Percentiles rank a stretch among this genome's conserved stretches.
Evolutionary conservation across 805 yeast species (phyloP).

Genomic region (Barnettozyma pratensis): DNA sequence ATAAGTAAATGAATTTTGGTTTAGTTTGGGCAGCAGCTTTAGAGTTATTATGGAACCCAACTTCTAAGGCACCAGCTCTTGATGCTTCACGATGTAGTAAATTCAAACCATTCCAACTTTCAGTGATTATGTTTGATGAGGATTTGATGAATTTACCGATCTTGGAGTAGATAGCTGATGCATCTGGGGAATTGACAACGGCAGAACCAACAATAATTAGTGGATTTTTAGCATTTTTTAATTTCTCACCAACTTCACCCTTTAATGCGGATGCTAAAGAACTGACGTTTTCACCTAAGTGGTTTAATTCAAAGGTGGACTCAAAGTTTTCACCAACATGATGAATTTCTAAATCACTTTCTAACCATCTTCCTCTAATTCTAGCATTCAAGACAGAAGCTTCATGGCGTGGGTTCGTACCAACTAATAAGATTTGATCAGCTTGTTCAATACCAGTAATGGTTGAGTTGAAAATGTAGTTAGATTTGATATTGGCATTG

Average conservation of each 20-base stretch:
- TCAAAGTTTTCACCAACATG: slow-evolving; percentile 75
- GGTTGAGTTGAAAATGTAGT: slow-evolving; percentile 75
- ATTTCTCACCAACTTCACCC: slow-evolving; percentile 66
- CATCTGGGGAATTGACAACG: slow-evolving; percentile 62
- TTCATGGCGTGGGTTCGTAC: slow-evolving; percentile 86
- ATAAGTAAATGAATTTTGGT: slow-evolving; percentile 73
- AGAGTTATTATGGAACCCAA: slow-evolving; percentile 57
- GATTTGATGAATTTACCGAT: slow-evolving; percentile 59
- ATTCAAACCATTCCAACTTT: slow-evolving; percentile 79
- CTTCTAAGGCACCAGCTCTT: slow-evolving; percentile 81
- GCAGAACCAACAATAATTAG: slow-evolving; percentile 79
- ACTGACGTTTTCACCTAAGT: slow-evolving; percentile 56
- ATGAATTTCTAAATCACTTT: slow-evolving; percentile 60
- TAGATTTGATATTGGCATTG: slow-evolving; percentile 72
- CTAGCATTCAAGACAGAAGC: slow-evolving; percentile 85
- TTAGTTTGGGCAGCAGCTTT: slow-evolving; percentile 35
- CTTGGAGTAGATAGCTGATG: slow-evolving; percentile 51
- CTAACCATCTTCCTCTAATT: slow-evolving; percentile 76
- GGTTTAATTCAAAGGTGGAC: slow-evolving; percentile 62
- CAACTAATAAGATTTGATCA: slow-evolving; percentile 73
- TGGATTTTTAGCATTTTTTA: slow-evolving; percentile 65
- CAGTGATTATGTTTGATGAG: slow-evolving; percentile 50
- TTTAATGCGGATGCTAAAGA: slow-evolving; percentile 54
- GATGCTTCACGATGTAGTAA: slow-evolving; percentile 81
- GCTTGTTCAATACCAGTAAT: slow-evolving; percentile 79